These are phyloP conservation scores for Catunica adiposa DNA, from an alignment of 2,329 filamentous ascomycete genomes.

Conservation along the genomic window DNA sequence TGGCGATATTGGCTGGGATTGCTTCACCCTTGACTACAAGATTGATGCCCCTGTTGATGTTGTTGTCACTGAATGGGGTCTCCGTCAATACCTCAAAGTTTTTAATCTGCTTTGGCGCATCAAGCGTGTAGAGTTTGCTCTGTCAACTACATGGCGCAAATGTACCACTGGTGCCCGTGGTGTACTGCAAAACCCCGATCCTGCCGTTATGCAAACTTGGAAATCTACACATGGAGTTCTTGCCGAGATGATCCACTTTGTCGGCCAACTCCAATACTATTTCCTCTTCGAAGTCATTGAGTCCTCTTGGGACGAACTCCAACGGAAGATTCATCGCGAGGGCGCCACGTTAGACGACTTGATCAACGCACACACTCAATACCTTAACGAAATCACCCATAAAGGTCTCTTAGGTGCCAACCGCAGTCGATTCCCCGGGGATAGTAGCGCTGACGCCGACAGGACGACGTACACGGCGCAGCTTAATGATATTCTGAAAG, in stretches of 20 bases:
- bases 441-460: constrained; percentile 33
- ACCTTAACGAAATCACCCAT: constrained; percentile 85
- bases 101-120: constrained; percentile 99
- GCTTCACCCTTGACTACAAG: constrained; percentile 97
- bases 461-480: constrained; percentile 70
- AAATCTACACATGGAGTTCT: constrained; percentile 75
- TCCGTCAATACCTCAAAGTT: constrained; percentile 91
- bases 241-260: constrained; percentile 97
- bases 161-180: constrained; percentile 90
- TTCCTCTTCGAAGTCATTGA: constrained; percentile 98
- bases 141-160: constrained; percentile 80
- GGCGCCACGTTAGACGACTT: constrained; percentile 88
- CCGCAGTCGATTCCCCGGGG: constrained; percentile 25
- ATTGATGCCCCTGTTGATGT: constrained; percentile 94
- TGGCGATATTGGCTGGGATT: constrained; percentile 97
- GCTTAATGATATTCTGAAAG: constrained; percentile 78
- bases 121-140: constrained; percentile 89
- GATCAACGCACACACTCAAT: constrained; percentile 77
- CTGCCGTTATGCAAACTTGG: constrained; percentile 61
- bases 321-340: constrained; percentile 65
- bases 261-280: constrained; percentile 94
- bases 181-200: constrained; percentile 62
- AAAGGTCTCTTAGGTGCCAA: constrained; percentile 80
- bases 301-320: constrained; percentile 80
- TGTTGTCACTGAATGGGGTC: constrained; percentile 89